Evolutionary conservation across 257 asterid species (phyloP).

Genomic region (Knoxia roxburghii): DNA sequence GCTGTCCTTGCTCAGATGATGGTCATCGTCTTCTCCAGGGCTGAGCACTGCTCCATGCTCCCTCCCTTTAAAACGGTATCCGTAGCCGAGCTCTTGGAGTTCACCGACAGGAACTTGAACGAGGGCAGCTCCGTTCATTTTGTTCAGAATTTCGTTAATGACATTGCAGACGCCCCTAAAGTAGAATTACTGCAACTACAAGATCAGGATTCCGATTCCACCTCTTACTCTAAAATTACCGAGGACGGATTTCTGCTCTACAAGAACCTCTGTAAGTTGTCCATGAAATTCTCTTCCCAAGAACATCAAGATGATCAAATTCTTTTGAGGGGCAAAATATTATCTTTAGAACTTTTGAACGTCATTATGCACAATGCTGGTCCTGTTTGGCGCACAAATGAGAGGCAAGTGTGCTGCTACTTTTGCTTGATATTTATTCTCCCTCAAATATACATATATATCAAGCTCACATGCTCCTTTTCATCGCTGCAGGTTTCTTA

Average conservation of each 20-base stretch:
- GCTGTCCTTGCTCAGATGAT: constrained; percentile 95
- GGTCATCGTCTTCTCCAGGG: constrained; percentile 81
- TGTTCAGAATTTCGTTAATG: constrained; percentile 71
- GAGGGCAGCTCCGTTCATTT: constrained; percentile 89
- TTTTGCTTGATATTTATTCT: background rate
- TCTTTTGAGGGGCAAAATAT: constrained; percentile 82
- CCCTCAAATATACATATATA: too few relatives aligned
- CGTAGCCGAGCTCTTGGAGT: constrained; percentile 75
- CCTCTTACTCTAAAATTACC: constrained; percentile 63
- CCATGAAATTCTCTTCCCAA: constrained; percentile 90
- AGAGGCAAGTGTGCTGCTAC: constrained; percentile 57
- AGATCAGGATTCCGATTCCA: constrained; percentile 31
- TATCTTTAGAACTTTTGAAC: constrained; percentile 92
- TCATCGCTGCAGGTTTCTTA: constrained; percentile 71
- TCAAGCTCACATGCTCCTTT: constrained; percentile 23
- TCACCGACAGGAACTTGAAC: constrained; percentile 83
- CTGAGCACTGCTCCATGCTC: constrained; percentile 57
- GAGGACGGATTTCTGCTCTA: constrained; percentile 88
- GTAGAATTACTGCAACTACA: constrained; percentile 39
- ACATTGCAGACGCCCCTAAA: constrained; percentile 49
- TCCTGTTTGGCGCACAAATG: constrained; percentile 79
- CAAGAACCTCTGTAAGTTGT: constrained; percentile 93
- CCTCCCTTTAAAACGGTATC: constrained; percentile 56
- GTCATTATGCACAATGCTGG: constrained; percentile 89
- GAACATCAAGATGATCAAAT: constrained; percentile 91